Conservation (phyloP, 2,329 filamentous ascomycete species). For the Tolypocladium inflatum region DNA sequence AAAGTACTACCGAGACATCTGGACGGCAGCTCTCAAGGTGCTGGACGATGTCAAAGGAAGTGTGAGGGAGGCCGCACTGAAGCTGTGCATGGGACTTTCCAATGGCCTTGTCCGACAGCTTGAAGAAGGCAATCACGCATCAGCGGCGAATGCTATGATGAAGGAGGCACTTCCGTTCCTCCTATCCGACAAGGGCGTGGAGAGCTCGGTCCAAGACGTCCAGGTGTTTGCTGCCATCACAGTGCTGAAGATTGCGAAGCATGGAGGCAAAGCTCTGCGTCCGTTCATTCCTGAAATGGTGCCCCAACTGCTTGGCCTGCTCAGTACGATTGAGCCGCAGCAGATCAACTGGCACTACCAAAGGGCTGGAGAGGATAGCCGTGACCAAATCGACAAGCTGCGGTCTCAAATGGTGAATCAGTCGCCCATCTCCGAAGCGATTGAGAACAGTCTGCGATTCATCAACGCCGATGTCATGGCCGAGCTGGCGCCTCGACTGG, state of each 20-base stretch:
- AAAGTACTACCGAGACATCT: conserved; percentile 75
- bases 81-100: conserved; percentile 74
- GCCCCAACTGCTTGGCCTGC: conserved; percentile 67
- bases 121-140: conserved; percentile 63
- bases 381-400: conserved; percentile 83
- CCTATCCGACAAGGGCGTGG: conserved; percentile 77
- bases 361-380: conserved; percentile 76
- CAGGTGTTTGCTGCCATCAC: conserved; percentile 76
- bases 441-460: conserved; percentile 79
- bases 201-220: conserved; percentile 81
- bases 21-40: conserved; percentile 79
- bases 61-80: conserved; percentile 71
- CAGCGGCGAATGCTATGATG: conserved; percentile 70
- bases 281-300: conserved; percentile 77
- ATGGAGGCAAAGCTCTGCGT: conserved; percentile 67
- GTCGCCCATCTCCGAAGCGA: conserved; percentile 86
- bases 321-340: conserved; percentile 84
- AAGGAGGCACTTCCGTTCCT: conserved; percentile 83
- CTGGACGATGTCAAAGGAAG: conserved; percentile 93
- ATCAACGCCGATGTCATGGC: conserved; percentile 72
- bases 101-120: conserved; percentile 78
- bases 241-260: conserved; percentile 82
- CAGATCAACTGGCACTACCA: conserved; percentile 88
- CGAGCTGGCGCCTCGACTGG: conserved; percentile 60
- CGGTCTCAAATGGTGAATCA: conserved; percentile 71